Percentiles rank a stretch among this genome's conserved stretches.
These are phyloP conservation scores for Cronartium quercuum DNA, from an alignment of 1,284 basidiomycete genomes.

Conservation along the genomic window DNA sequence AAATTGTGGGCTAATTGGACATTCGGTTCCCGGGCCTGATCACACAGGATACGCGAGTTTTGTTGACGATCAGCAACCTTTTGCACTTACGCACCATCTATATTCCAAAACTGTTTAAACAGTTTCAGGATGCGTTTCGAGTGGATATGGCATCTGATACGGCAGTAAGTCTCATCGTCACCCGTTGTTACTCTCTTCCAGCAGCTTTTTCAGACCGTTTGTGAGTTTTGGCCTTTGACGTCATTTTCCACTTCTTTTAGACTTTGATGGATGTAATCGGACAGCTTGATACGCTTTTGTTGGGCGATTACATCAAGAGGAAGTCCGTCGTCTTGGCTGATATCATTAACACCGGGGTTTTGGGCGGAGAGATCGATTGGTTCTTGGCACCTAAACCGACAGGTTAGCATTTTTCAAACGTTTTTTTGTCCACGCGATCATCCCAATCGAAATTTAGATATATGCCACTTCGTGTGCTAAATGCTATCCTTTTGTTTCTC, in stretches of 20 bases:
- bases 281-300: conserved; percentile 77
- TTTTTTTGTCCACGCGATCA: background rate
- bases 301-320: conserved; percentile 75
- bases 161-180: conserved; percentile 52
- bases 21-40: background rate
- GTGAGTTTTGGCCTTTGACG: conserved; percentile 27
- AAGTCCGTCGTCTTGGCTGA: conserved; percentile 63
- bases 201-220: background rate
- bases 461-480: background rate
- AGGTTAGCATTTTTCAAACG: conserved; percentile 37
- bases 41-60: conserved; percentile 70
- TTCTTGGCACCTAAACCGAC: conserved; percentile 59
- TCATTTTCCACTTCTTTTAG: conserved; percentile 49
- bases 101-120: conserved; percentile 72
- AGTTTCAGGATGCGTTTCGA: conserved; percentile 71
- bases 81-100: conserved; percentile 64
- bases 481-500: background rate
- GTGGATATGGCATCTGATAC: conserved; percentile 70
- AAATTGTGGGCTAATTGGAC: too few species aligned
- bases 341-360: conserved; percentile 70
- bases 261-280: conserved; percentile 69
- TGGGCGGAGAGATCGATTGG: conserved; percentile 80
- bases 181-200: background rate
- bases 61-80: conserved; percentile 86
- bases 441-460: background rate